Conservation (phyloP, 2,329 filamentous ascomycete species). For the Hypoxylon sp. region DNA sequence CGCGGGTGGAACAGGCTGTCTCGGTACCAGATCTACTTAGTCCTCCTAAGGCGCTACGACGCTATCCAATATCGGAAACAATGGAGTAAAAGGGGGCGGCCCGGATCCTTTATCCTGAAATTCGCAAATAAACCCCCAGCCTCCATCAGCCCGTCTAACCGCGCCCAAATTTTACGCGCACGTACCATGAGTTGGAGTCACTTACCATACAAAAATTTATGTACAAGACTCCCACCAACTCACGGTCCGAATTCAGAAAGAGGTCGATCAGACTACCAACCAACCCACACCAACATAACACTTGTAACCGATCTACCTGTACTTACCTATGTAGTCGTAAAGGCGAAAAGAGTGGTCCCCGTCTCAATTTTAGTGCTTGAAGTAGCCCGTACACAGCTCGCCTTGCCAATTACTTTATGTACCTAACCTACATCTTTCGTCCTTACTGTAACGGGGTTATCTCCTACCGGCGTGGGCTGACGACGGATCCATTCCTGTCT, state of each 20-base stretch:
- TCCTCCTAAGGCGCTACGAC: slow-evolving; percentile 5
- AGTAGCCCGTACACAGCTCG: neutral
- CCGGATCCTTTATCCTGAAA: slow-evolving; percentile 33
- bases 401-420: neutral
- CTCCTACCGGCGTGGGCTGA: slow-evolving; percentile 18
- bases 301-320: slow-evolving; percentile 2
- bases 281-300: neutral
- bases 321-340: neutral
- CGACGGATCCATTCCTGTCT: slow-evolving; percentile 20
- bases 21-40: slow-evolving; percentile 15
- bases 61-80: slow-evolving; percentile 27
- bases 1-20: slow-evolving; percentile 9
- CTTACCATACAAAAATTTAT: neutral
- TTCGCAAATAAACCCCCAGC: slow-evolving; percentile 8
- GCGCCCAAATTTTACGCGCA: slow-evolving; percentile 1
- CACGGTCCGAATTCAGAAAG: slow-evolving; percentile 19
- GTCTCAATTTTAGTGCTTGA: neutral
- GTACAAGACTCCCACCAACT: slow-evolving; percentile 4
- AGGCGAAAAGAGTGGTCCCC: neutral
- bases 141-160: slow-evolving; percentile 9
- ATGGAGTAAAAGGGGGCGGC: slow-evolving; percentile 30
- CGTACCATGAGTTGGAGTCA: slow-evolving; percentile 18
- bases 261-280: neutral
- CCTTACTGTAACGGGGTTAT: neutral
- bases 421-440: slow-evolving; percentile 12